Evolutionary conservation across 345 rosid species (phyloP).

Genomic region (Angophora floribunda): DNA sequence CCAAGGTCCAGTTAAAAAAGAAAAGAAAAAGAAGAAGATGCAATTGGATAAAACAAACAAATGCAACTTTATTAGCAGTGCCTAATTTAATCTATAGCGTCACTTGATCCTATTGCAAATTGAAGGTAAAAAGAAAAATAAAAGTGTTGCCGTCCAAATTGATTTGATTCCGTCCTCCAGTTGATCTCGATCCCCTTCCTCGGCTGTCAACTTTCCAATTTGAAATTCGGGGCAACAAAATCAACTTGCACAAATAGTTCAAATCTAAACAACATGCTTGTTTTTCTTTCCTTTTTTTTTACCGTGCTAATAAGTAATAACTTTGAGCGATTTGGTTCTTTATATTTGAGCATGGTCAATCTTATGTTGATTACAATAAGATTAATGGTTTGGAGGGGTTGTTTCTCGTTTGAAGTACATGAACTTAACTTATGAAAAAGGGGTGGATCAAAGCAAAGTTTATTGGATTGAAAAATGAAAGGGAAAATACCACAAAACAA

Average conservation of each 20-base stretch:
- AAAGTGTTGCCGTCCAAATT: neutral
- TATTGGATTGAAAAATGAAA: neutral
- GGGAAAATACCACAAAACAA: neutral
- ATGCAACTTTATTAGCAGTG: neutral
- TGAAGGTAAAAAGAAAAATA: neutral
- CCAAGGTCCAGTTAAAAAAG: neutral
- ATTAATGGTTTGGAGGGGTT: neutral
- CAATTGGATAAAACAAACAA: neutral
- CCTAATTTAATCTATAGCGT: neutral
- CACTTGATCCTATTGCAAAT: neutral
- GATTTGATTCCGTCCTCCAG: neutral
- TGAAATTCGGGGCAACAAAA: neutral
- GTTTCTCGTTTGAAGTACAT: neutral
- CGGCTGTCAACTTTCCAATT: neutral
- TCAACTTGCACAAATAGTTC: neutral
- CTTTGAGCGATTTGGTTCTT: neutral
- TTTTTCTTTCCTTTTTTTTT: neutral
- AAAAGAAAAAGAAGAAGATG: neutral
- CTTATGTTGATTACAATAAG: neutral
- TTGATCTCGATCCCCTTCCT: neutral
- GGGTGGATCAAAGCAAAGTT: neutral
- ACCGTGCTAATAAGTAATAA: neutral
- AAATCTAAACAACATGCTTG: neutral
- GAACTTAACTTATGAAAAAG: neutral
- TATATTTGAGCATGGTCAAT: neutral